Evolutionary conservation across 768 basidiomycete genomes (phyloP).

Genomic region (Sarcodon sp.): DNA sequence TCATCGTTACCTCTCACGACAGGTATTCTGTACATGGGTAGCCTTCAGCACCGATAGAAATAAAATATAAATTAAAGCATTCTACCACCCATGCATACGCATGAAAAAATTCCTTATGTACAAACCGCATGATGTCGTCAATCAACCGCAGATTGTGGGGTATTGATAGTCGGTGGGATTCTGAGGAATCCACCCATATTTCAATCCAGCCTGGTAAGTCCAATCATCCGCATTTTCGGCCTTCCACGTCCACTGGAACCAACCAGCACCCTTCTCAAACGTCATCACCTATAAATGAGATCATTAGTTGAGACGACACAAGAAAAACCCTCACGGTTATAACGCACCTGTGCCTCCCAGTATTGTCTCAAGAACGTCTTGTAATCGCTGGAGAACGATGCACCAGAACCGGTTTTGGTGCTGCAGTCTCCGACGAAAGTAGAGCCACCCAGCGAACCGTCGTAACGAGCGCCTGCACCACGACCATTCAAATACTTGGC

Average conservation of each 20-base stretch:
- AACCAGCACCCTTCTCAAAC: constrained; percentile 59
- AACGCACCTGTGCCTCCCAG: constrained; percentile 70
- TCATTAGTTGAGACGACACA: not conserved
- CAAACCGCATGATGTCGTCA: no score
- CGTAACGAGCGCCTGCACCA: constrained; percentile 49
- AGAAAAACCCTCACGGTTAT: constrained; percentile 4
- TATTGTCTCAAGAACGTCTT: constrained; percentile 71
- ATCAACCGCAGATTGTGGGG: constrained; percentile 47
- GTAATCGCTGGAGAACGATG: constrained; percentile 62
- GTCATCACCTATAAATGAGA: constrained; percentile 26
- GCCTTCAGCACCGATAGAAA: no score
- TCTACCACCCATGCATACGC: no score
- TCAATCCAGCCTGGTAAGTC: constrained; percentile 75
- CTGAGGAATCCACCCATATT: constrained; percentile 76
- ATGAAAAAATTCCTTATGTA: no score
- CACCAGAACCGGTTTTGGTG: constrained; percentile 62
- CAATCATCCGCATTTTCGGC: constrained; percentile 78
- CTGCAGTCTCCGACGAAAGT: constrained; percentile 59
- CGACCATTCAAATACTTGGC: constrained; percentile 79
- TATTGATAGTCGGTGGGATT: constrained; percentile 37
- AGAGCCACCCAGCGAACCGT: constrained; percentile 53
- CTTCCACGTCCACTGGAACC: constrained; percentile 84
- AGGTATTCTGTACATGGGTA: no score
- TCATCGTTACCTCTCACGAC: no score
- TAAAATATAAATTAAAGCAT: no score